phyloP scores from a whole-genome alignment of 805 yeast species.

The Maudiozyma turicensis region DNA sequence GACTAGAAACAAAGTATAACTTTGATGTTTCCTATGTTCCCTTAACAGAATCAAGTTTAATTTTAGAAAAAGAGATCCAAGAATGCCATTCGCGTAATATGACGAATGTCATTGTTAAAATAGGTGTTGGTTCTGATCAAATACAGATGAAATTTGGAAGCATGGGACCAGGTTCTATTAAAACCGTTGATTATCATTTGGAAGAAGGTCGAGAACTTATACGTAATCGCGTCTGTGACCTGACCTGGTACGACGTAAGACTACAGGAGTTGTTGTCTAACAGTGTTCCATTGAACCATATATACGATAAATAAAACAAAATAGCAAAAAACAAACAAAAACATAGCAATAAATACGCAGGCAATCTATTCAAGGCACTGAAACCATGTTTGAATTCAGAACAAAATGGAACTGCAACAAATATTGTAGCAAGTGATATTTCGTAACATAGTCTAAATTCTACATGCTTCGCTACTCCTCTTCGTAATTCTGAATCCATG shows the following conservation, averaged over 20 bases:
- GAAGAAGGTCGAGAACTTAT: background rate
- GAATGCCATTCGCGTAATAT: conserved; percentile 6
- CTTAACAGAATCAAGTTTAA: background rate
- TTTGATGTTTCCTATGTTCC: background rate
- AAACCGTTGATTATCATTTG: background rate
- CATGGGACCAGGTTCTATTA: conserved; percentile 11
- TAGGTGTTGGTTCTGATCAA: conserved; percentile 1
- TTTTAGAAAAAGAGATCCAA: conserved; percentile 1
- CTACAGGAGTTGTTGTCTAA: background rate
- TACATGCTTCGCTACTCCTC: too few relatives aligned
- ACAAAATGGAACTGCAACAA: too few relatives aligned
- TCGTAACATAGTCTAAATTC: too few relatives aligned
- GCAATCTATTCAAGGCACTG: too few relatives aligned
- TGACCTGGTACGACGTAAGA: conserved; percentile 10
- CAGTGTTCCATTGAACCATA: background rate
- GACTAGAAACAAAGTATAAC: background rate
- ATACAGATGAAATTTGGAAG: conserved; percentile 7
- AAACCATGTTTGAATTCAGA: too few relatives aligned
- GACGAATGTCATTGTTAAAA: conserved; percentile 5
- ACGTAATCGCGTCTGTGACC: conserved; percentile 1
- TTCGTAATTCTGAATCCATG: too few relatives aligned
- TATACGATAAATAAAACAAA: too few relatives aligned
- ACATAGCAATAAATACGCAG: too few relatives aligned
- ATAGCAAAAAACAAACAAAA: too few relatives aligned
- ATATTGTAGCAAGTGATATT: too few relatives aligned